Base-by-base conservation (phyloP, 805 yeast species). In the Peterozyma toletana region DNA sequence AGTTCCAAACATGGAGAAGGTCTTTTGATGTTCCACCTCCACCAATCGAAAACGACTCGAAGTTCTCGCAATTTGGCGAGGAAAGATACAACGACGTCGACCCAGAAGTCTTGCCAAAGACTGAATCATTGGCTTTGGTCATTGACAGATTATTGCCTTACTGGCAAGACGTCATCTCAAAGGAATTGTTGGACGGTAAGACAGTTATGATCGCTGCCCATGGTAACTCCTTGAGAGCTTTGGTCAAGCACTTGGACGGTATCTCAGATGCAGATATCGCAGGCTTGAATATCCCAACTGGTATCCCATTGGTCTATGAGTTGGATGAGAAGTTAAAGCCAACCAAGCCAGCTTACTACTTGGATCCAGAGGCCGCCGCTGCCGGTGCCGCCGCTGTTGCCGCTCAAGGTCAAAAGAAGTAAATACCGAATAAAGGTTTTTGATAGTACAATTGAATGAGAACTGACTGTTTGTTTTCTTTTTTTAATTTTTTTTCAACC, bases 301-400 rank as follows among this genome's bases (percentile, higher is more conserved):
- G 96, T 77, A 91, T 90, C 56, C 98, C 98, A 64, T 81, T 90
- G 72, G 96, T 91, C 51, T 91, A 86, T 74, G 97, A 91, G 74
- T 81, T 90, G 63, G 96, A 90, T 66, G 84, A 77, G 43, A 63
- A 77, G 61, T 80, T 90, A 71, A 79, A 80, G 71, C 97, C 97
- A 71, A 74, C 83, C 64, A 89, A 89, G 82, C 85, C 88, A 56
- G 81, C 95, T 58, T 88, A 90, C 80, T 90, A 90, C 83, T 83
- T 90, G 71, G 98, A 90, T 74, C 98, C 98, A 61, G 97, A 88
- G 75, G 98, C 97, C 62, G 98, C 98, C 62, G 96, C 90, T 53
- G 96, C 96, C 45, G 98, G 98, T 78, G 98, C 97, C 54, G 97
- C 97, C 63, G 96, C 96, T 49, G 98, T 90, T 58, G 98, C 97